Percentiles rank a stretch among this genome's conserved stretches.
Evolutionary conservation across 2,329 filamentous ascomycete species (phyloP).

Genomic region (Neonectria punicea): DNA sequence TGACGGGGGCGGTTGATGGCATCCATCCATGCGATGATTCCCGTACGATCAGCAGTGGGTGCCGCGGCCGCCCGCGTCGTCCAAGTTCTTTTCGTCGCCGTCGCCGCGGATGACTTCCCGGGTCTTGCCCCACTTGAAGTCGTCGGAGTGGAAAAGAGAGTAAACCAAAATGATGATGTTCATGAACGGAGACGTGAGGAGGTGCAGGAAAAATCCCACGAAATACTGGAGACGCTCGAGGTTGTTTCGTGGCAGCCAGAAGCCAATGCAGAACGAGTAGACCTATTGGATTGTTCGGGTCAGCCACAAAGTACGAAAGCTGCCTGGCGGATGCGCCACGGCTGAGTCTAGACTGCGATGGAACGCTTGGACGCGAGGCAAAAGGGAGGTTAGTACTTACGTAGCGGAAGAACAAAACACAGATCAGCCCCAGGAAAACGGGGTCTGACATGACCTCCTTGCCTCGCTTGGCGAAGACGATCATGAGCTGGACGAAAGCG

Average conservation of each 20-base stretch:
- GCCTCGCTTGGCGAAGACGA: slow-evolving; percentile 48
- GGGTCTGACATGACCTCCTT: slow-evolving; percentile 48
- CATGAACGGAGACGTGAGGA: slow-evolving; percentile 53
- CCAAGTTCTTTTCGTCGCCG: slow-evolving; percentile 42
- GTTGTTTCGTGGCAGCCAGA: slow-evolving; percentile 54
- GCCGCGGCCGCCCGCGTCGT: slow-evolving; percentile 38
- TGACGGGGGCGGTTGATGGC: background rate
- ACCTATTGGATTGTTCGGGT: slow-evolving; percentile 42
- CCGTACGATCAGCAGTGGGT: slow-evolving; percentile 31
- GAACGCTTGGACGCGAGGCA: slow-evolving; percentile 1
- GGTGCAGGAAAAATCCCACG: slow-evolving; percentile 51
- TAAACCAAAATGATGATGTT: slow-evolving; percentile 56
- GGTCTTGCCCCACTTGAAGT: slow-evolving; percentile 60
- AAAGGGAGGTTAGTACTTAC: slow-evolving; percentile 46
- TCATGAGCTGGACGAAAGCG: slow-evolving; percentile 50
- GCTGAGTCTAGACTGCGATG: slow-evolving; percentile 17
- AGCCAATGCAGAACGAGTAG: slow-evolving; percentile 55
- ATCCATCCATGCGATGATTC: too few relatives aligned
- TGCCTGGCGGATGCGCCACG: slow-evolving; percentile 10
- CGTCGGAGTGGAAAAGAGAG: slow-evolving; percentile 55
- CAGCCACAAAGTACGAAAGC: slow-evolving; percentile 16
- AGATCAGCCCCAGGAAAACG: slow-evolving; percentile 51
- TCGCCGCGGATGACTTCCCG: slow-evolving; percentile 48
- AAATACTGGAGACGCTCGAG: slow-evolving; percentile 53
- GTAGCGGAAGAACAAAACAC: slow-evolving; percentile 51